Conservation (phyloP, 2,329 filamentous ascomycete species). For the Apiospora phragmitis region DNA sequence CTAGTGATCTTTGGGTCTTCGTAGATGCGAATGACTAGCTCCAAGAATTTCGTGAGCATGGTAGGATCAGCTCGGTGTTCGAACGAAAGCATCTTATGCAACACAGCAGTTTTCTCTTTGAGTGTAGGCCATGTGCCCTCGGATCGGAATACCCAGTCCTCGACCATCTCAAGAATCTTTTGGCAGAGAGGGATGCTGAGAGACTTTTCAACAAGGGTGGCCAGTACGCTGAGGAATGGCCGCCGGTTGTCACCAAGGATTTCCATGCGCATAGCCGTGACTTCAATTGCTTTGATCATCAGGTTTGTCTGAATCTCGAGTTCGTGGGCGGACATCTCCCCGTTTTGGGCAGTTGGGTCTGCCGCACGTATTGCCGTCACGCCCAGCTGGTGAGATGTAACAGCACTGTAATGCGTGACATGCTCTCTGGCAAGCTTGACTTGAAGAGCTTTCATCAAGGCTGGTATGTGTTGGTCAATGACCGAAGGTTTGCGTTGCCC, state of each 20-base stretch:
- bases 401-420: slow-evolving; percentile 70
- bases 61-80: slow-evolving; percentile 81
- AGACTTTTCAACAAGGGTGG: slow-evolving; percentile 93
- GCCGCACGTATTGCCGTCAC: slow-evolving; percentile 43
- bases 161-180: slow-evolving; percentile 91
- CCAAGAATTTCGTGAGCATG: slow-evolving; percentile 88
- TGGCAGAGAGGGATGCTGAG: slow-evolving; percentile 83
- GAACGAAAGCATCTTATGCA: slow-evolving; percentile 99
- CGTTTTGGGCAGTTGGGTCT: slow-evolving; percentile 54
- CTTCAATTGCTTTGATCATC: slow-evolving; percentile 93
- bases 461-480: slow-evolving; percentile 84
- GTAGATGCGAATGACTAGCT: slow-evolving; percentile 96
- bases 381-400: slow-evolving; percentile 52
- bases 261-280: slow-evolving; percentile 90
- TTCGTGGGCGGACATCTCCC: slow-evolving; percentile 72
- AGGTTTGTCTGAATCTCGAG: slow-evolving; percentile 86
- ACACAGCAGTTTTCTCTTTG: slow-evolving; percentile 97
- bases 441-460: slow-evolving; percentile 91
- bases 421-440: slow-evolving; percentile 92
- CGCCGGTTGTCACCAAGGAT: slow-evolving; percentile 86
- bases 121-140: slow-evolving; percentile 95
- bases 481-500: slow-evolving; percentile 81
- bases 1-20: slow-evolving; percentile 95
- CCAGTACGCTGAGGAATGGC: slow-evolving; percentile 92
- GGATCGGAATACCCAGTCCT: slow-evolving; percentile 93